phyloP scores from a whole-genome alignment of 345 rosid genomes.

The Firmiana major region DNA sequence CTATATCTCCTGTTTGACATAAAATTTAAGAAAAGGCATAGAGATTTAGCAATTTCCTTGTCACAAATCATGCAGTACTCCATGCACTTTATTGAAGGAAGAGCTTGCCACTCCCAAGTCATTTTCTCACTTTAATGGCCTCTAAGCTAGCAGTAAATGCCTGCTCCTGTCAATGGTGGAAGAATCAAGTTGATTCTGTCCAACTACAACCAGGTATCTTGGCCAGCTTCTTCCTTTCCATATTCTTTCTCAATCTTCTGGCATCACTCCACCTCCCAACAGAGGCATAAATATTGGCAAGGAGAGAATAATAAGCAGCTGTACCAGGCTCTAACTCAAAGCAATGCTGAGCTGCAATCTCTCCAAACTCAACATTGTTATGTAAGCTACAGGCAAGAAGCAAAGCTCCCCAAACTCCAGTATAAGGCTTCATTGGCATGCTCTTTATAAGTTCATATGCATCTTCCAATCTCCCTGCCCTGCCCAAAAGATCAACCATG shows the following conservation, averaged over 20 bases:
- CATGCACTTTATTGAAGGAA: not conserved
- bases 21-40: not conserved
- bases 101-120: not conserved
- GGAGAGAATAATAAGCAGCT: constrained; percentile 37
- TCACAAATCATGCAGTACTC: not conserved
- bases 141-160: constrained; percentile 2
- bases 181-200: constrained; percentile 31
- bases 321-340: constrained; percentile 42
- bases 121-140: not conserved
- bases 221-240: constrained; percentile 32
- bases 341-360: constrained; percentile 51
- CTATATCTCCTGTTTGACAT: constrained; percentile 1
- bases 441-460: constrained; percentile 56
- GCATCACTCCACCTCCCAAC: constrained; percentile 46
- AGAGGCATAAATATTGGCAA: constrained; percentile 45
- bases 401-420: constrained; percentile 73
- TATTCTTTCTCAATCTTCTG: constrained; percentile 28
- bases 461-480: constrained; percentile 61
- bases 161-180: constrained; percentile 3
- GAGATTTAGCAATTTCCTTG: not conserved
- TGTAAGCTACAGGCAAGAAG: constrained; percentile 47
- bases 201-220: constrained; percentile 44
- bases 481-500: constrained; percentile 63
- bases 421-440: constrained; percentile 52
- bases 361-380: constrained; percentile 45